Conservation (phyloP, 208 protist species). For the Acanthamoeba quina region DNA sequence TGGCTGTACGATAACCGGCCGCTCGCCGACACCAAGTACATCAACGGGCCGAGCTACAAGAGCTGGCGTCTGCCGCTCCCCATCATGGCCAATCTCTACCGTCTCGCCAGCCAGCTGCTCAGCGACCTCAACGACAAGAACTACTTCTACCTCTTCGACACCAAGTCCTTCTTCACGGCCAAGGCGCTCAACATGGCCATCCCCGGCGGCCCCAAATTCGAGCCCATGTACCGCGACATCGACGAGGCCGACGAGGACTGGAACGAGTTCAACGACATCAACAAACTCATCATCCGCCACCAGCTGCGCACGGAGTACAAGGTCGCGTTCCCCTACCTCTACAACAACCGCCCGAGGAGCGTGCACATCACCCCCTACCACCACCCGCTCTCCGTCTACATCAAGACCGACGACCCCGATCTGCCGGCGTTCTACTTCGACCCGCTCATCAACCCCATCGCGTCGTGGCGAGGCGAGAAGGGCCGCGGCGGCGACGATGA, state of each 20-base stretch:
- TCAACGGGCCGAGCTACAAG: conserved; percentile 97
- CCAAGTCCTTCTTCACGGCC: conserved; percentile 98
- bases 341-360: conserved; percentile 97
- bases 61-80: conserved; percentile 96
- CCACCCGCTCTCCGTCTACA: conserved; percentile 93
- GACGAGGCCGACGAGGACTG: conserved; percentile 96
- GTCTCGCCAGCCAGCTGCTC: conserved; percentile 94
- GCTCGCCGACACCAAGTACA: conserved; percentile 89
- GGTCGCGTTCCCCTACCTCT: conserved; percentile 99
- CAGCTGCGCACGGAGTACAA: conserved; percentile 99
- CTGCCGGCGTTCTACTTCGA: conserved; percentile 99
- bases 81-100: conserved; percentile 97
- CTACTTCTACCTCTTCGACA: conserved; percentile 99
- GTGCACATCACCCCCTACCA: conserved; percentile 96
- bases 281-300: conserved; percentile 99
- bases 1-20: conserved; percentile 99
- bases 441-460: conserved; percentile 98
- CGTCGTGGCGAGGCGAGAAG: conserved; percentile 80
- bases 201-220: conserved; percentile 99
- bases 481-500: not conserved
- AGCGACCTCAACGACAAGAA: conserved; percentile 97
- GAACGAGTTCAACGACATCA: conserved; percentile 99
- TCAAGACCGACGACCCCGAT: conserved; percentile 95
- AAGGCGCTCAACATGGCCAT: conserved; percentile 99
- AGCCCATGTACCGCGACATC: conserved; percentile 96